Conservation (phyloP, 2,329 filamentous ascomycete genomes). For the Fusarium robinianum region DNA sequence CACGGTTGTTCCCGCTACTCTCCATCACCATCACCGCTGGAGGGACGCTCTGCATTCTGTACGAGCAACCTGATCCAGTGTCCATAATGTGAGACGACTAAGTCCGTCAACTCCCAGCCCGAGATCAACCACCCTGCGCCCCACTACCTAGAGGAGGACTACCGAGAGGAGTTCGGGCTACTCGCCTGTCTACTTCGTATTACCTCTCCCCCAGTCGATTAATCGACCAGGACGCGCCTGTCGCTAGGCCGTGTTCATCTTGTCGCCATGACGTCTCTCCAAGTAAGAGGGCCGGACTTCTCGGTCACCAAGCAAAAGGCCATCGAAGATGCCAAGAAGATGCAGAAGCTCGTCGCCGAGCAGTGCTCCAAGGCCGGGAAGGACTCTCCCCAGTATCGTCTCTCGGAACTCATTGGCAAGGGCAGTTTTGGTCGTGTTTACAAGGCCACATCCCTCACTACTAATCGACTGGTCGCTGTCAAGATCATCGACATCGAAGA, state of each 20-base stretch:
- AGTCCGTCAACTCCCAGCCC: constrained; percentile 14
- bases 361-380: constrained; percentile 63
- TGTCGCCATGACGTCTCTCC: constrained; percentile 47
- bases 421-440: constrained; percentile 76
- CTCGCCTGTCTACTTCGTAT: neutral
- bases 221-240: no score
- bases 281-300: constrained; percentile 48
- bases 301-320: constrained; percentile 61
- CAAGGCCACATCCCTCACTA: constrained; percentile 58
- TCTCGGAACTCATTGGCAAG: constrained; percentile 75
- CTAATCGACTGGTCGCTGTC: constrained; percentile 66
- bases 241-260: no score
- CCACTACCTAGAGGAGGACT: no score
- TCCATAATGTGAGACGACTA: constrained; percentile 28
- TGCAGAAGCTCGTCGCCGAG: constrained; percentile 67
- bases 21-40: constrained; percentile 10
- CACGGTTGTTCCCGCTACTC: constrained; percentile 8
- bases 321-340: constrained; percentile 70
- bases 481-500: constrained; percentile 88
- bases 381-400: constrained; percentile 66
- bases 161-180: no score
- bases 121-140: no score
- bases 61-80: constrained; percentile 10
- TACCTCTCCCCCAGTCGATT: neutral
- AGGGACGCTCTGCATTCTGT: constrained; percentile 1